phyloP scores from a whole-genome alignment of 1,139 yeast species.

The Wickerhamiella pararugosa region DNA sequence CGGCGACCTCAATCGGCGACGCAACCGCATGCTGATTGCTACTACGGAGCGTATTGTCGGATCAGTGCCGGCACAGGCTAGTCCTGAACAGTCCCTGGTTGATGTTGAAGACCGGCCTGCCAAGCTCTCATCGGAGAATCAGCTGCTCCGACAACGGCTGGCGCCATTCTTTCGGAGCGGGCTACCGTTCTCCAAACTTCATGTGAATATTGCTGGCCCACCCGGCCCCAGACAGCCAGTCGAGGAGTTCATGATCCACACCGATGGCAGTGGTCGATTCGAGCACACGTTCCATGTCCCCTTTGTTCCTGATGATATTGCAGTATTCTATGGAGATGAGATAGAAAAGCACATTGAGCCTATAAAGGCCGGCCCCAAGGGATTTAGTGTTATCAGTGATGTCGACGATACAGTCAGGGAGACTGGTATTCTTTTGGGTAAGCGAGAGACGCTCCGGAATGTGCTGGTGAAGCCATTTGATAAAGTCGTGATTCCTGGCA shows the following conservation, averaged over 20 bases:
- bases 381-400: conserved; percentile 73
- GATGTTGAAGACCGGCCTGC: conserved; percentile 1
- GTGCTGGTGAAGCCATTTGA: conserved; percentile 51
- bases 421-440: conserved; percentile 83
- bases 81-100: conserved; percentile 2
- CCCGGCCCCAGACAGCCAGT: not conserved
- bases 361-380: conserved; percentile 23
- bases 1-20: conserved; percentile 46
- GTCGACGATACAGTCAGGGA: conserved; percentile 86
- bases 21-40: conserved; percentile 51
- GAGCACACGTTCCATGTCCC: conserved; percentile 13
- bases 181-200: not conserved
- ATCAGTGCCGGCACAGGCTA: not conserved
- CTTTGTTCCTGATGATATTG: conserved; percentile 14
- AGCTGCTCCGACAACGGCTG: not conserved
- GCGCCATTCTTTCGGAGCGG: conserved; percentile 5
- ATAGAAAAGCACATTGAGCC: conserved; percentile 2
- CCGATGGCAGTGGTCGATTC: conserved; percentile 26
- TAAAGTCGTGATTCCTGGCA: conserved; percentile 57
- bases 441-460: conserved; percentile 64
- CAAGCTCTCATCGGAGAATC: not conserved
- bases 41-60: conserved; percentile 59
- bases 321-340: conserved; percentile 10
- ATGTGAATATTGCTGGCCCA: conserved; percentile 1
- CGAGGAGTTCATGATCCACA: conserved; percentile 12